Evolutionary conservation across 1,139 yeast genomes (phyloP), one percentile per base, ranked within the genome.

Genomic region (Nadsonia starkeyi-henricii): DNA sequence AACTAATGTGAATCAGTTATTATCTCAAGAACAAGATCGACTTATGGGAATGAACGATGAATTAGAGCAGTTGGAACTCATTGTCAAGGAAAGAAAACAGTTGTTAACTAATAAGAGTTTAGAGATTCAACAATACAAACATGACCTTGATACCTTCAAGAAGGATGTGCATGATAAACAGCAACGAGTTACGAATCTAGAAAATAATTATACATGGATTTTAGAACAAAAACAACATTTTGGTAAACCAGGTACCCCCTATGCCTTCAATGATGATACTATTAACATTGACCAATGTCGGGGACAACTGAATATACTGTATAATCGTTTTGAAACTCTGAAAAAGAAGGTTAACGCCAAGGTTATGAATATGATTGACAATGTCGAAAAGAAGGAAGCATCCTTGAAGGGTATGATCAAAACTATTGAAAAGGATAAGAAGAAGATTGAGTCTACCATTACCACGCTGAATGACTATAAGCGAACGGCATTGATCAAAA

Each of bases 351-450:
- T 91, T 30, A 89, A 89, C 59, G 75, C 85, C 13, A 84, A 88
- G 59, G 91, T 91, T 53, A 85, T 89, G 89, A 80, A 81, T 58
- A 85, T 88, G 86, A 86, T 93, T 56, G 97, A 89, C 58, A 85
- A 82, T 55, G 95, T 88, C 20, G 96, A 89, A 62, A 85, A 83
- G 71, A 86, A 88, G 61, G 97, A 89, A 62, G 66, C 73, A 1
- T 74, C 91, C 8, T 72, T 93, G 57, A 81, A 78, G 57, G 75
- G 77, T 8, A 88, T 86, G 89, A 82, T 93, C 51, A 75, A 74
- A 50, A 88, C 95, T 3, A 88, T 93, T 57, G 95, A 85, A 59
- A 85, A 81, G 63, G 98, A 93, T 65, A 88, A 89, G 64, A 68
- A 78, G 19, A 91, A 91, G 69, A 91, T 93, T 57, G 91, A 84